Conservation (phyloP, 1,284 basidiomycete genomes). For the Schizophyllum amplum region DNA sequence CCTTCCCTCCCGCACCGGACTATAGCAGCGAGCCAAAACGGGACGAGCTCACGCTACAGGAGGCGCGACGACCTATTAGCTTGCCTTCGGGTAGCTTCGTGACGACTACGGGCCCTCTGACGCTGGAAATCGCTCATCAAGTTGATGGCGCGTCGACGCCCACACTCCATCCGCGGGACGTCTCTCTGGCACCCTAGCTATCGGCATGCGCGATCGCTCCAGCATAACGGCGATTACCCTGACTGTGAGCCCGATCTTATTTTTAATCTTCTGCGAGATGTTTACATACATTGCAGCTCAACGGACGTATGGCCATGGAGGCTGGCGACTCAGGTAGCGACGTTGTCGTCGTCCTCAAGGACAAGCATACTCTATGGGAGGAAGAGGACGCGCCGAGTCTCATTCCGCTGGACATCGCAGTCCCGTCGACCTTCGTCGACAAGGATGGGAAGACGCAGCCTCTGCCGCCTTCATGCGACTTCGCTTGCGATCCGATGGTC, state of each 20-base stretch:
- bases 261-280: not conserved
- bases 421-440: not conserved
- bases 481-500: not conserved
- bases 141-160: not conserved
- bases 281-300: not conserved
- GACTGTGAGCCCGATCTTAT: not conserved
- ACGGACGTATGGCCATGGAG: not conserved
- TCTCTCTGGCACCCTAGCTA: not conserved
- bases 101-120: not conserved
- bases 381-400: not conserved
- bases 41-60: not conserved
- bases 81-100: not conserved
- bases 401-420: not conserved
- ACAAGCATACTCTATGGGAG: not conserved
- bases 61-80: not conserved
- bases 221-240: not conserved
- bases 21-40: not conserved
- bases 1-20: not conserved
- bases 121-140: not conserved
- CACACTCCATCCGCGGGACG: not conserved
- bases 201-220: not conserved
- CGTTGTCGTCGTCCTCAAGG: not conserved
- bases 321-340: not conserved
- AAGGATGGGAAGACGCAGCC: not conserved
- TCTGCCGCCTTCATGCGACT: not conserved